A percentile compares a stretch with the other conserved stretches of the same genome.
phyloP scores from a whole-genome alignment of 2,329 filamentous ascomycete species.

The Botrytis deweyae region DNA sequence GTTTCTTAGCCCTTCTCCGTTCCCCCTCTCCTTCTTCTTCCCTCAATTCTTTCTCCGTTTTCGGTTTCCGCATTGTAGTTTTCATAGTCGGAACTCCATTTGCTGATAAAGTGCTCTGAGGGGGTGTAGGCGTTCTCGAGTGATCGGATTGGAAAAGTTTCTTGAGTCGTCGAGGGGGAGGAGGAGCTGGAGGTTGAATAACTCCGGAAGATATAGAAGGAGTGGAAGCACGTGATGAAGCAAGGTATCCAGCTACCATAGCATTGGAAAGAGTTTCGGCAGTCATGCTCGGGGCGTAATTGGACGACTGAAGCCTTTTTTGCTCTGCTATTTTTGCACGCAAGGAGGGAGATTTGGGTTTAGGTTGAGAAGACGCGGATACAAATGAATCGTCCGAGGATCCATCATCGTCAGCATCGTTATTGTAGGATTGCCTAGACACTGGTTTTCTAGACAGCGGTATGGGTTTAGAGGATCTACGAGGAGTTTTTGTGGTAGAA shows the following conservation, averaged over 20 bases:
- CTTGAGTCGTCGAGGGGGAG: conserved; percentile 34
- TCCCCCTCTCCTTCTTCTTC: conserved; percentile 56
- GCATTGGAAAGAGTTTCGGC: conserved; percentile 69
- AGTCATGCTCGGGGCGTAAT: conserved; percentile 44
- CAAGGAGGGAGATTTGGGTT: conserved; percentile 28
- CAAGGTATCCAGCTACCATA: conserved; percentile 73
- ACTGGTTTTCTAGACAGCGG: conserved; percentile 17
- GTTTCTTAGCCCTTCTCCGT: conserved; percentile 53
- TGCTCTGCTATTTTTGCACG: conserved; percentile 33
- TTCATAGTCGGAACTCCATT: background rate
- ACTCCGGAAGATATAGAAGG: conserved; percentile 34
- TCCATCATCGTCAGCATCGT: conserved; percentile 26
- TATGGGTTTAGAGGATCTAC: conserved; percentile 2
- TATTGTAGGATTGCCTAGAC: background rate
- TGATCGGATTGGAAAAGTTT: conserved; percentile 40
- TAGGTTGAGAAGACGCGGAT: conserved; percentile 34
- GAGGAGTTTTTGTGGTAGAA: conserved; percentile 6
- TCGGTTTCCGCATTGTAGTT: conserved; percentile 44
- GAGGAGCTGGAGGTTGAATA: conserved; percentile 34
- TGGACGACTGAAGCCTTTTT: conserved; percentile 28
- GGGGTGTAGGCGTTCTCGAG: conserved; percentile 16
- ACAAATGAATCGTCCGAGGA: conserved; percentile 40
- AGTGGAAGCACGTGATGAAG: conserved; percentile 55
- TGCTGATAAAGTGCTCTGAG: background rate
- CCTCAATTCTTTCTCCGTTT: conserved; percentile 58